These are phyloP conservation scores for Babesia ovata DNA, from an alignment of 169 alveolate genomes.

Conservation along the genomic window DNA sequence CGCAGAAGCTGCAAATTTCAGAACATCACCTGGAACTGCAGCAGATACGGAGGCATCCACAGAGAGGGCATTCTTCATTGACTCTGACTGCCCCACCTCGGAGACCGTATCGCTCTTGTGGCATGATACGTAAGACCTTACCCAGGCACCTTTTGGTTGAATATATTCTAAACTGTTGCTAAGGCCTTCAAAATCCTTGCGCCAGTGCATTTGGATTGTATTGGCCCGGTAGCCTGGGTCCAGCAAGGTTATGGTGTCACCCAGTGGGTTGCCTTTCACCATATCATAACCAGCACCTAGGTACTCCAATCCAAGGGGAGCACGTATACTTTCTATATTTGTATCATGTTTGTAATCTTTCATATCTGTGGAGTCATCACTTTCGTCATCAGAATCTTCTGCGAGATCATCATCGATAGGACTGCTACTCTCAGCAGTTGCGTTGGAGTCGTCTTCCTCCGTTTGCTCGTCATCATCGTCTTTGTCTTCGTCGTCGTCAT, in stretches of 20 bases:
- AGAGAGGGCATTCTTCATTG: conserved; percentile 34
- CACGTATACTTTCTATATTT: neutral
- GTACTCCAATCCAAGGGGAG: conserved; percentile 44
- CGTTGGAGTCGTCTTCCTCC: neutral
- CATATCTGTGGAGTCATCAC: conserved; percentile 13
- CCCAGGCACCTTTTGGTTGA: conserved; percentile 68
- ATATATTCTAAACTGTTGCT: conserved; percentile 51
- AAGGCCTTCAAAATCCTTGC: conserved; percentile 34
- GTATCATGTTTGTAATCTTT: conserved; percentile 1
- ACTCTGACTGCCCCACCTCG: conserved; percentile 33
- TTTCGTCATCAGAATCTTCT: conserved; percentile 20
- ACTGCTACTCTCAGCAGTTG: neutral
- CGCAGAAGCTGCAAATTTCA: conserved; percentile 60
- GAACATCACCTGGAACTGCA: conserved; percentile 43
- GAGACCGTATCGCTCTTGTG: conserved; percentile 62
- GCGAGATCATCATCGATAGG: neutral
- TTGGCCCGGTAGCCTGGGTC: conserved; percentile 68
- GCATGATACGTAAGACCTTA: conserved; percentile 55
- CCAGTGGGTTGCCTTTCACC: conserved; percentile 67
- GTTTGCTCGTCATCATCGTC: neutral
- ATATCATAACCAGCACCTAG: conserved; percentile 71
- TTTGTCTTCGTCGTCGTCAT: neutral
- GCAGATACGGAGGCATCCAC: conserved; percentile 62
- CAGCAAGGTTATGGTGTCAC: conserved; percentile 52
- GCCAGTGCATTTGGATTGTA: conserved; percentile 67